Evolutionary conservation across 1,139 yeast genomes (phyloP), one percentile per base, ranked within the genome.

Genomic region (Yamadazyma spencermartinsiae): DNA sequence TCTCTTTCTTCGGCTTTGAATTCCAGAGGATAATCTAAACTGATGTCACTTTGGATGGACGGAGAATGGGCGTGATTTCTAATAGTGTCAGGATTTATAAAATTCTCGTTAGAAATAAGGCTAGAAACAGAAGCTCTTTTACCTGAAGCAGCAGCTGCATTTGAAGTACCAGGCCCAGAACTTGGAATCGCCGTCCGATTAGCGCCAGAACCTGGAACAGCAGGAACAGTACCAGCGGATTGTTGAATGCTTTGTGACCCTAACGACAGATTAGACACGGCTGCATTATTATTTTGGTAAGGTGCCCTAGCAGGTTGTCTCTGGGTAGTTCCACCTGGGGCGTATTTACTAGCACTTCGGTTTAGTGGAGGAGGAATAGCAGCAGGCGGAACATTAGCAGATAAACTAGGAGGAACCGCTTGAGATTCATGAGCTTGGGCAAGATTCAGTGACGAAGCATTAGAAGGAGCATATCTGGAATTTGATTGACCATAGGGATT

Each of bases 21-120:
- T 24, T 62, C 66, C 40, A 44, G 51, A 3, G 66, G 68, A 40
- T 58, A 61, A 35, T 61, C 68, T 37, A 60, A 38, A 40, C 68
- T 61, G 13, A 61, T 48, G 36, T 63, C 69, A 48, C 69, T 63
- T 31, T 62, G 68, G 16, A 56, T 46, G 9, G 67, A 58, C 6
- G 68, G 61, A 1, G 68, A 55, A 30, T 52, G 56, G 14, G 48
- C 48, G 28, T 56, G 61, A 6, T 43, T 47, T 19, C 56, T 40
- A n/a, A 52, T 39, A 26, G n/a, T 10, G 3, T 40, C 44, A 25
- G 48, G 49, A 32, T 50, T 41, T 3, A 42, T 46, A 40, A 51
- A 49, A 38, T 54, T 51, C 5, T 60, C 65, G 18, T 49, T 47
- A 6, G 68, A 57, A 11, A 51, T 21, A 3, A 58, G 45, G 43